Base-by-base conservation (phyloP, 2,329 filamentous ascomycete species). In the Aspergillus aculeatinus region DNA sequence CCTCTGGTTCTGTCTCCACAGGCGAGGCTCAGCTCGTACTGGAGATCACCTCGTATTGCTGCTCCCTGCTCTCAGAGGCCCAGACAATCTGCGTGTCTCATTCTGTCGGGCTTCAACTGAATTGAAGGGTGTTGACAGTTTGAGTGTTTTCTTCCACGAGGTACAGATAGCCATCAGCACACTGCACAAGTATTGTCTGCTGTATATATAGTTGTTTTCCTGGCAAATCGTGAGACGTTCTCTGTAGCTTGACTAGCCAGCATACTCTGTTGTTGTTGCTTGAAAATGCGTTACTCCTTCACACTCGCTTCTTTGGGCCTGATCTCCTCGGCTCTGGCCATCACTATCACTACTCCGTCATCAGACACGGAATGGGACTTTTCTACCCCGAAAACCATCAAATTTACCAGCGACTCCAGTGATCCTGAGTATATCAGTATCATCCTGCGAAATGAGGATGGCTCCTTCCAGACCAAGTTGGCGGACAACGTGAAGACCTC, bases 381-480 rank as follows among this genome's bases (percentile, higher is more conserved):
- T 10, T 48, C 42, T 44, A 55, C 53, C 27, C 53, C 53, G 5
- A 33, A 55, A 5, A 55, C 53, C 42, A 55, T 55, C 44, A 55
- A 55, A 14, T 55, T 55, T 29, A 55, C 53, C 27, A 55, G 53
- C 27, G 27, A 48, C 19, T 19, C 53, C 25, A 48, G 14, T 25
- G 53, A 55, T 25, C 53, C 53, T 9, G 21, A 27, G 12, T 9
- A 16, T 10, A 55, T 55, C 27, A 55, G 53, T 31, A 55, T 55
- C 53, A 55, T 55, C 53, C 44, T 55, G 42, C 25, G 42, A 2
- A 33, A 19, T 2, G 7, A 35, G 29, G 53, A 55, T 48, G 53
- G 53, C 27, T 55, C 53, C 5, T 55, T 55, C 12, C 53, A 55
- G 44, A 48, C 42, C 29, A 55, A 55, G 53, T n/a, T 55, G 53